Evolutionary conservation across 768 basidiomycete species (phyloP), one percentile per base, ranked within the genome.

Genomic region (Psilocybe azurescens): DNA sequence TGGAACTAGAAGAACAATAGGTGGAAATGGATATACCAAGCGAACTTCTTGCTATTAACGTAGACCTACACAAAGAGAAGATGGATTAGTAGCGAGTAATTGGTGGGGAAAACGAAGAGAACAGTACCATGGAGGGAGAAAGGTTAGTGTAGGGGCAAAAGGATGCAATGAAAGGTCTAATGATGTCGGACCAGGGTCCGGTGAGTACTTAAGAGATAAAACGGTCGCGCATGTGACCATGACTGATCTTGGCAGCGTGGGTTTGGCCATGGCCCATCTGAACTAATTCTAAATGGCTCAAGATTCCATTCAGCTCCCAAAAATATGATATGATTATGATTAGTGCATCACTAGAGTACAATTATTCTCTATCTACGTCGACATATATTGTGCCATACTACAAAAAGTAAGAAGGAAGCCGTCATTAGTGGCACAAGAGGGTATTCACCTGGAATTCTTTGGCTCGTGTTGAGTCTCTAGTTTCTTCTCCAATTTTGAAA

Each of bases 361-460:
- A 30, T 55, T 60, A n/a, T 50, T n/a, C 58, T n/a, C 58, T 54
- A 53, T 47, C 65, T 80, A 94, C 65, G 86, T 76, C 41, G 92
- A 93, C 91, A 94, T 90, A 70, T 93, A 94, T 68, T 84, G 86
- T 13, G 89, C 89, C 89, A 94, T 89, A 53, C 91, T 90, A 70
- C 24, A 56, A 30, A 58, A 16, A 29, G 46, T 50, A 62, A 53
- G 59, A 54, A 63, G 49, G 41, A 24, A 52, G 56, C 29, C 47
- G 14, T n/a, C 41, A 41, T n/a, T 58, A 13, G 28, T 33, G 4
- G 39, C 51, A 57, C 38, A 28, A 61, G 52, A 39, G 24, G 32
- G n/a, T 32, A 64, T 69, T 73, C 59, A 81, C 87, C 77, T 74
- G 73, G 89, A 77, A 70, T 67, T 81, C 65, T 83, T 80, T 36